A percentile compares a stretch with the other conserved stretches of the same genome.
phyloP scores from a whole-genome alignment of 306 rosid species.

The Biancaea sappan region DNA sequence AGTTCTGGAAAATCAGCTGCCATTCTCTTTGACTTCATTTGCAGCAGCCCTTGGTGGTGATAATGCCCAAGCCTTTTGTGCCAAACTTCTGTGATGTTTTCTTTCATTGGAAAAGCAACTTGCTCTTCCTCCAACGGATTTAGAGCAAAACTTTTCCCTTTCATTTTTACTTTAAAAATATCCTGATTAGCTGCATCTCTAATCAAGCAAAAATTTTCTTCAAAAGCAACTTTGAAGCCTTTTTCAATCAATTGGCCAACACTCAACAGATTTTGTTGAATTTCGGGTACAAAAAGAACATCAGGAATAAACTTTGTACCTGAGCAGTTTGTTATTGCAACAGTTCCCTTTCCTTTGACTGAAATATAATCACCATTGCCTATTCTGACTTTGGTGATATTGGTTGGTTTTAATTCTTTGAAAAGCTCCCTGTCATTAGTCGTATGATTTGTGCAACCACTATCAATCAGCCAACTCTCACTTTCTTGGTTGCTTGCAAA shows the following conservation, averaged over 20 bases:
- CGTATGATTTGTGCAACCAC: too few species aligned
- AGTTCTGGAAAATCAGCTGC: neutral
- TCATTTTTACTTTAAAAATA: neutral
- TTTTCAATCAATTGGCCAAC: too few species aligned
- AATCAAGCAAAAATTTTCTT: neutral
- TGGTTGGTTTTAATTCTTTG: slow-evolving; percentile 1
- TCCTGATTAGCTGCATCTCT: neutral
- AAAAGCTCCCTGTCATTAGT: too few species aligned
- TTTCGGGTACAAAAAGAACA: neutral
- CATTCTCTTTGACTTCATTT: neutral
- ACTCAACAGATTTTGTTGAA: neutral
- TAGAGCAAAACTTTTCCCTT: too few species aligned
- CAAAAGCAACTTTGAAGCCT: too few species aligned
- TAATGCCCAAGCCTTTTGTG: neutral
- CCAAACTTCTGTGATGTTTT: neutral
- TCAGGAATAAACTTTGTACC: neutral
- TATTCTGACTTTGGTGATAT: slow-evolving; percentile 1
- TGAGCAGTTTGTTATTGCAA: neutral
- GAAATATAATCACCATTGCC: slow-evolving; percentile 4
- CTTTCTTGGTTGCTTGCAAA: too few species aligned
- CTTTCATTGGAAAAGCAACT: neutral
- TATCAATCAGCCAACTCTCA: too few species aligned
- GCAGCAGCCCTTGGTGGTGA: neutral
- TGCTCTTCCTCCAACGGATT: neutral
- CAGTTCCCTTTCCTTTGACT: neutral